Evolutionary conservation across 1,284 basidiomycete species (phyloP).

Genomic region (Malassezia yamatoensis): DNA sequence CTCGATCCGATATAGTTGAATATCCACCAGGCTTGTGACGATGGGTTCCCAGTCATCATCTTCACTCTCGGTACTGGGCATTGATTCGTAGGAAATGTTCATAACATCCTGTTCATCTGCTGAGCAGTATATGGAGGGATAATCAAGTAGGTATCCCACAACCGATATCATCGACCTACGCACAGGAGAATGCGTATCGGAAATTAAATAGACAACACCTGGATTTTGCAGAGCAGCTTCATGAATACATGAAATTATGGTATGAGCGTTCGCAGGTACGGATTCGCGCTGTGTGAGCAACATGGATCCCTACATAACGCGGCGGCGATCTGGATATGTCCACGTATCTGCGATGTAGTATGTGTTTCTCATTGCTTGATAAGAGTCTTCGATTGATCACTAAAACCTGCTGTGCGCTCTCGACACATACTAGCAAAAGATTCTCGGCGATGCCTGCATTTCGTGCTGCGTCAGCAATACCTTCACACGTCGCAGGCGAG

Average conservation of each 20-base stretch:
- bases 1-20: not conserved
- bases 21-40: not conserved
- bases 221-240: not conserved
- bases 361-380: not conserved
- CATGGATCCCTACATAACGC: no score
- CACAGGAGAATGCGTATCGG: not conserved
- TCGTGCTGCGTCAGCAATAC: not conserved
- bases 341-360: no score
- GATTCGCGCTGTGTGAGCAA: no score
- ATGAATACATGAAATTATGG: not conserved
- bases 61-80: not conserved
- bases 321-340: no score
- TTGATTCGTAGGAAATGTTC: no score
- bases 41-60: not conserved
- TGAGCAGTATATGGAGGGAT: conserved; percentile 9
- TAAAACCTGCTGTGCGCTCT: conserved; percentile 10
- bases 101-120: not conserved
- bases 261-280: no score
- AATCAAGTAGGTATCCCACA: conserved; percentile 9
- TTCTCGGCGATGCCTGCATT: not conserved
- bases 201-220: not conserved
- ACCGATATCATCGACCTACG: not conserved
- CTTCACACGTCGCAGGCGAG: not conserved
- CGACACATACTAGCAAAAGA: not conserved
- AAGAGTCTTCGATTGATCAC: not conserved